Percentiles rank a stretch among this genome's conserved stretches.
phyloP scores from a whole-genome alignment of 257 asterid species.

The Plantago major region DNA sequence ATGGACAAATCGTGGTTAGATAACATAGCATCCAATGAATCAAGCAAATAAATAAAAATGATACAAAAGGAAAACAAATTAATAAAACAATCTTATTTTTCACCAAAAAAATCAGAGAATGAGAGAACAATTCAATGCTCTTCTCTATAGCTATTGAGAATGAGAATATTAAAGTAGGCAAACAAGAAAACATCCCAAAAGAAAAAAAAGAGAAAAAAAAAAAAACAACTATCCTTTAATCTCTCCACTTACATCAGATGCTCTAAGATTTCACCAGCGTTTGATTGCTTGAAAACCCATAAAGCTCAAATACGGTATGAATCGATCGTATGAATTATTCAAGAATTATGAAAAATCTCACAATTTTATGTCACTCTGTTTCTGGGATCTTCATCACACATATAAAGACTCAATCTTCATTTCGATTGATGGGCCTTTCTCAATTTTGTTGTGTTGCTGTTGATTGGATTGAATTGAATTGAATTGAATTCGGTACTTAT shows the following conservation, averaged over 20 bases:
- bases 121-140: slow-evolving; percentile 30
- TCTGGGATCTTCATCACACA: slow-evolving; percentile 33
- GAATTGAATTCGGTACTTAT: slow-evolving; percentile 35
- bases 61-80: background rate
- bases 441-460: slow-evolving; percentile 33
- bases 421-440: slow-evolving; percentile 26
- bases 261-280: slow-evolving; percentile 49
- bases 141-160: slow-evolving; percentile 25
- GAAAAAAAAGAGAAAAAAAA: slow-evolving; percentile 1
- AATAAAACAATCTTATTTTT: slow-evolving; percentile 5
- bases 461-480: slow-evolving; percentile 34
- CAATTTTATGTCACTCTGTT: slow-evolving; percentile 20
- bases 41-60: slow-evolving; percentile 4
- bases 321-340: slow-evolving; percentile 28
- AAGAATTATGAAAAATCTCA: slow-evolving; percentile 25
- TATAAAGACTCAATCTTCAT: slow-evolving; percentile 28
- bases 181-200: background rate
- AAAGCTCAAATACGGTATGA: slow-evolving; percentile 69
- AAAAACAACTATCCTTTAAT: slow-evolving; percentile 36
- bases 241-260: slow-evolving; percentile 56
- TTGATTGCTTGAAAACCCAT: slow-evolving; percentile 37
- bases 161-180: slow-evolving; percentile 1
- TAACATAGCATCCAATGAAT: slow-evolving; percentile 16
- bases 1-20: no score
- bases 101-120: slow-evolving; percentile 24